Evolutionary conservation across 2,329 filamentous ascomycete species (phyloP), one percentile per base, ranked within the genome.

Genomic region (Cladosporium sp.): DNA sequence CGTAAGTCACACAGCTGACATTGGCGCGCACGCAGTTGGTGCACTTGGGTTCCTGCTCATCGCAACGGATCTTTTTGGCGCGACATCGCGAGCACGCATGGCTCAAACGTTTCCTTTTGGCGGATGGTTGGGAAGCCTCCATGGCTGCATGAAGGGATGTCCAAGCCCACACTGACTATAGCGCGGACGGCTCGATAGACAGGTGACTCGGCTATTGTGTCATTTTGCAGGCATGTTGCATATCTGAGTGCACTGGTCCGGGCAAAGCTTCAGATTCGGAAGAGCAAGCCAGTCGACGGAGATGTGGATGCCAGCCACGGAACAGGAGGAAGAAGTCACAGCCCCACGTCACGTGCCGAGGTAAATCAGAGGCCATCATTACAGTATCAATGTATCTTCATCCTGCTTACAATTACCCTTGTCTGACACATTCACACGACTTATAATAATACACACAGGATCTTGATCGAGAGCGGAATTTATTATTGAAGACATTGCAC

Each of bases 51-150:
- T 55, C 28, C 30, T 37, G 30, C 30, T 55, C 52, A 30, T 55
- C 52, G 3, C 52, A 55, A 2, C 52, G 52, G 40, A 55, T 25
- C 20, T 55, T 55, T 17, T 47, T 55, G 39, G 22, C 15, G 20
- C 52, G 52, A 6, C 52, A 55, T 25, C 52, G 19, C 2, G 52
- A 47, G 34, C 52, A 55, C 9, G 52, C 52, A 37, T 55, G 52
- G 52, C 52, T 55, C 19, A 55, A 19, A 7, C 52, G 52, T 55
- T 55, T 55, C 7, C 52, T 37, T 37, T 55, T 55, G 39, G 52
- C 19, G 17, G 28, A n/a, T 15, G 52, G 52, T 17, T 55, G 39
- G 19, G 49, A 22, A 3, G 36, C 12, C 36, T 55, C 40, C 52
- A 55, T 55, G 9, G 25, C 22, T 42, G 39, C 36, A 38, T 17